Conservation (phyloP, 2,329 filamentous ascomycete genomes). For the Teratosphaeria pseudoeucalypti region DNA sequence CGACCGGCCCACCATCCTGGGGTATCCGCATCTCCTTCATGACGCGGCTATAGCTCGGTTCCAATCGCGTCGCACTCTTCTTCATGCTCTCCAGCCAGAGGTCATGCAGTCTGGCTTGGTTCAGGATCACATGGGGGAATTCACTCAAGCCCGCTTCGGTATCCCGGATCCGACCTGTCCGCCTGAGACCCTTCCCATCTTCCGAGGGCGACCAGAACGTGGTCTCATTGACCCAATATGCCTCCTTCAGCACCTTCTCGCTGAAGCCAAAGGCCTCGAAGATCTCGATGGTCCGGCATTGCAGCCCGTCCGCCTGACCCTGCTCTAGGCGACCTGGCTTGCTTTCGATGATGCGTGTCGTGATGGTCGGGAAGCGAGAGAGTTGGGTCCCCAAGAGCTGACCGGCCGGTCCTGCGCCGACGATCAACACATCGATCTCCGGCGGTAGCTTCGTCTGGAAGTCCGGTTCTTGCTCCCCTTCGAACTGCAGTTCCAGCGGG, state of each 20-base stretch:
- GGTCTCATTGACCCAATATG: slow-evolving; percentile 60
- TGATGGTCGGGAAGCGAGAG: slow-evolving; percentile 37
- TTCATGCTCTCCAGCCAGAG: slow-evolving; percentile 29
- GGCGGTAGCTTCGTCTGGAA: slow-evolving; percentile 21
- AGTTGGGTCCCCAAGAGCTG: slow-evolving; percentile 43
- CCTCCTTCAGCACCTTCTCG: slow-evolving; percentile 54
- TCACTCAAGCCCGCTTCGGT: slow-evolving; percentile 51
- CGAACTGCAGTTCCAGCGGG: slow-evolving; percentile 21
- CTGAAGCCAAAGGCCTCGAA: slow-evolving; percentile 61
- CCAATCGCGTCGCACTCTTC: slow-evolving; percentile 19
- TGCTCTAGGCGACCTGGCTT: slow-evolving; percentile 22
- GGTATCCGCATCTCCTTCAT: slow-evolving; percentile 17
- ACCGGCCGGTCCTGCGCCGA: slow-evolving; percentile 41
- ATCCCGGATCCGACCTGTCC: slow-evolving; percentile 53
- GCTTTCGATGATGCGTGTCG: slow-evolving; percentile 36
- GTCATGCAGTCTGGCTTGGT: slow-evolving; percentile 59
- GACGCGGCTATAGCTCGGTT: slow-evolving; percentile 20
- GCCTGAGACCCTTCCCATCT: slow-evolving; percentile 43
- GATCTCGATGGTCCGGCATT: slow-evolving; percentile 61
- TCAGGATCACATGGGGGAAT: slow-evolving; percentile 57
- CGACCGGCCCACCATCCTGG: slow-evolving; percentile 38
- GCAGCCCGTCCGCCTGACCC: slow-evolving; percentile 45
- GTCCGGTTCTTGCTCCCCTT: slow-evolving; percentile 17
- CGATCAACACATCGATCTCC: slow-evolving; percentile 38
- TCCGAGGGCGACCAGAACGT: slow-evolving; percentile 50